Percentiles rank a stretch among this genome's conserved stretches.
phyloP scores from a whole-genome alignment of 805 yeast genomes.

The Ogataea naganishii region DNA sequence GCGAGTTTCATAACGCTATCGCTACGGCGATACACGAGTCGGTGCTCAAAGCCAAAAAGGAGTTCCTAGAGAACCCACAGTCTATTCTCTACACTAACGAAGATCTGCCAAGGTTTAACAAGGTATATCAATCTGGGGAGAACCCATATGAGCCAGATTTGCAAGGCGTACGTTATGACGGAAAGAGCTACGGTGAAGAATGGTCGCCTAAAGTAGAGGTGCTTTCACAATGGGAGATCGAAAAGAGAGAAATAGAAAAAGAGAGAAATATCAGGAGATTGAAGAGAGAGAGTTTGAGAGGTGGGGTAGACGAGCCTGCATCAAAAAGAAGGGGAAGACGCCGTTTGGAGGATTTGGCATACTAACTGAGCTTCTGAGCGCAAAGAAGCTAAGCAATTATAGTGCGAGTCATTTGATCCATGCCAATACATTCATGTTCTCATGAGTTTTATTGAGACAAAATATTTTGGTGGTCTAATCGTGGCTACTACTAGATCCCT shows the following conservation, averaged over 20 bases:
- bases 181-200: conserved; percentile 66
- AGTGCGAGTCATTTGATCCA: too few relatives aligned
- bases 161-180: conserved; percentile 58
- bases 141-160: conserved; percentile 8
- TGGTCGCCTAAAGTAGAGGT: conserved; percentile 89
- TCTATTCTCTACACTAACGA: conserved; percentile 25
- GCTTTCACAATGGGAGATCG: conserved; percentile 86
- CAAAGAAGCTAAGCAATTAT: too few relatives aligned
- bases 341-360: too few relatives aligned
- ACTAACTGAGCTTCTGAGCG: too few relatives aligned
- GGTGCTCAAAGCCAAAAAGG: conserved; percentile 67
- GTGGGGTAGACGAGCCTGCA: too few relatives aligned
- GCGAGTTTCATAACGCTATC: conserved; percentile 86
- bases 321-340: too few relatives aligned
- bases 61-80: conserved; percentile 54
- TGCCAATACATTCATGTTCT: too few relatives aligned
- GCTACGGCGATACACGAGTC: conserved; percentile 82
- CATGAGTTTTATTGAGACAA: too few relatives aligned
- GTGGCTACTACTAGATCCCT: too few relatives aligned
- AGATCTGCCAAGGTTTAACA: conserved; percentile 24
- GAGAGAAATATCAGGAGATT: conserved; percentile 86
- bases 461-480: too few relatives aligned
- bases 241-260: conserved; percentile 88
- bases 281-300: conserved; percentile 82
- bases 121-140: conserved; percentile 20